Evolutionary conservation across 2,329 filamentous ascomycete species (phyloP).

Genomic region (Ophiostoma sp.): DNA sequence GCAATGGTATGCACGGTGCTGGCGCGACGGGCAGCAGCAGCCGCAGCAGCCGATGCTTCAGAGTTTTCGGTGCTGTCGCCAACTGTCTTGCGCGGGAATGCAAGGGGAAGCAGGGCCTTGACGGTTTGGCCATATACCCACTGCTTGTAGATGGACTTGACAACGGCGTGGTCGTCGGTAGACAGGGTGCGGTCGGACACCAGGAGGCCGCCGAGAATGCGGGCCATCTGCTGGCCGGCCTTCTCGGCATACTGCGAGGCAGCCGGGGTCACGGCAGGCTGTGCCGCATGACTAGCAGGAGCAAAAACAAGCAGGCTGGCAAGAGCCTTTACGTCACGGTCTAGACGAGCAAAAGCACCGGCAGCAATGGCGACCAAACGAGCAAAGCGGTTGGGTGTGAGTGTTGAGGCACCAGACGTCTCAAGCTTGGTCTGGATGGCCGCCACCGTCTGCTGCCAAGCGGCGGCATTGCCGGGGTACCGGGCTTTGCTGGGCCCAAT

Average conservation of each 20-base stretch:
- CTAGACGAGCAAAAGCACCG: slow-evolving; percentile 34
- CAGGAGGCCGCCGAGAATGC: slow-evolving; percentile 39
- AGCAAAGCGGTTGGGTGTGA: slow-evolving; percentile 26
- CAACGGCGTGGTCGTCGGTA: slow-evolving; percentile 40
- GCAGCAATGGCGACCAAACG: slow-evolving; percentile 32
- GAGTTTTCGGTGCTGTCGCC: neutral
- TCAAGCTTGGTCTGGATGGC: slow-evolving; percentile 21
- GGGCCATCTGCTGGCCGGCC: slow-evolving; percentile 36
- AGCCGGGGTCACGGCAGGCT: slow-evolving; percentile 25
- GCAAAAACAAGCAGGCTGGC: slow-evolving; percentile 30
- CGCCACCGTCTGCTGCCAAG: slow-evolving; percentile 24
- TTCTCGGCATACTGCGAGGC: slow-evolving; percentile 21
- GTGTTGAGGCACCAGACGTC: neutral
- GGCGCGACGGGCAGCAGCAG: slow-evolving; percentile 22
- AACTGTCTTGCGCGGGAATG: slow-evolving; percentile 34
- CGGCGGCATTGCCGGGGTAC: slow-evolving; percentile 32
- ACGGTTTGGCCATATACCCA: slow-evolving; percentile 46
- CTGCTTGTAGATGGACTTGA: slow-evolving; percentile 43
- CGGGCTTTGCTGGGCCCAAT: slow-evolving; percentile 17
- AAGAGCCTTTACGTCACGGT: slow-evolving; percentile 35
- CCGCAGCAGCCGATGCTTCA: neutral
- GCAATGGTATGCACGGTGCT: slow-evolving; percentile 44
- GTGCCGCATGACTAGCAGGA: slow-evolving; percentile 25
- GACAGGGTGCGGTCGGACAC: slow-evolving; percentile 37
- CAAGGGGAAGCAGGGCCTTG: slow-evolving; percentile 42